Evolutionary conservation across 805 yeast genomes (phyloP), one percentile per base, ranked within the genome.

Genomic region (Candida hispaniensis): DNA sequence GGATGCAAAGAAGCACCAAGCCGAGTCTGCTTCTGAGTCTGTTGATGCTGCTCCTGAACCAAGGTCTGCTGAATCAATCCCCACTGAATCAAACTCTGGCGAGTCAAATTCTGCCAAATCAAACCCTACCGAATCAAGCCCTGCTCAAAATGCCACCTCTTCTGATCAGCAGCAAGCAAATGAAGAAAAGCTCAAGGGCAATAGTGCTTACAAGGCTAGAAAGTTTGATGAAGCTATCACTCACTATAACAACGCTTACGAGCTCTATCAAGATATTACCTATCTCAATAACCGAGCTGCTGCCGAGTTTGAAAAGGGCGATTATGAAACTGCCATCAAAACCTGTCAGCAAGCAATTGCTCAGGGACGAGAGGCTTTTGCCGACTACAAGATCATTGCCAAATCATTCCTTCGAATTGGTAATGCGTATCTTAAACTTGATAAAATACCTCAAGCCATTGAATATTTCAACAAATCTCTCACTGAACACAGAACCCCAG

Each of bases 401-500:
- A 91, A 91, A 60, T 77, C 97, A 1, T 81, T 82, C 57, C 88
- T 93, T 15, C 77, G 98, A 60, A 68, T 83, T 40, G 98, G 96
- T 59, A 79, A 72, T 55, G 59, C 77, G 19, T 83, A 81, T 58
- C 61, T 73, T 52, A 91, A 91, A 61, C 63, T 69, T 54, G 79
- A 73, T 42, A 79, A 88, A 43, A 66, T 77, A 51, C 63, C 66
- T 43, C 65, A 69, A 34, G 95, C 98, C 13, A 75, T 74, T 43
- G 78, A 74, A 52, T 71, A 50, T 56, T 88, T 80, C 52, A 88
- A 86, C 60, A 83, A 80, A 60, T 80, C 97, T 1, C 67, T 91
- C 53, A 91, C 97, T 28, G 99, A 91, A 65, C 95, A 85, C 63
- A 76, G 99, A 64, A 82, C 94, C 14, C 94, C 97, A 15, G 96